phyloP scores from a whole-genome alignment of 1,139 yeast species.

The Sugiyamaella novakii region DNA sequence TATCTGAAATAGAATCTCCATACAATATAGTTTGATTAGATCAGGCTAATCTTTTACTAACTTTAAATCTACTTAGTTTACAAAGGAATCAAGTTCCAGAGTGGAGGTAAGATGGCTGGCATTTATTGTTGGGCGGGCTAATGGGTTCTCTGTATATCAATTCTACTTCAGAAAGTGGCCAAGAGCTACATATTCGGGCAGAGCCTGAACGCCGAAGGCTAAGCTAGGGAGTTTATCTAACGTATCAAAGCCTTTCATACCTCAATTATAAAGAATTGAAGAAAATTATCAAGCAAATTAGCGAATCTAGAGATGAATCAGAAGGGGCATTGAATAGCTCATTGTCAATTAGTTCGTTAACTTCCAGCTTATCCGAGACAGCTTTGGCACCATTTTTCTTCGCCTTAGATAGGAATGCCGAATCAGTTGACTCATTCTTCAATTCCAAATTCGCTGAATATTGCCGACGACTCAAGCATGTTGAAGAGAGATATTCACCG shows the following conservation, averaged over 20 bases:
- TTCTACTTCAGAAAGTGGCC: too few species aligned
- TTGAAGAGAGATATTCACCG: slow-evolving; percentile 40
- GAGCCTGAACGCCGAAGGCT: too few species aligned
- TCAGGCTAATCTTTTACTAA: slow-evolving; percentile 3
- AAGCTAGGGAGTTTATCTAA: too few species aligned
- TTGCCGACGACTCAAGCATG: slow-evolving; percentile 59
- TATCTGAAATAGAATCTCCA: neutral
- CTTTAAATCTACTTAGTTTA: slow-evolving; percentile 45
- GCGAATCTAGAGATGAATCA: slow-evolving; percentile 25
- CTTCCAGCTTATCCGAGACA: slow-evolving; percentile 22
- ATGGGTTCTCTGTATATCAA: too few species aligned
- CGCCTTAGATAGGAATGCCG: slow-evolving; percentile 78
- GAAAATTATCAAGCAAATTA: slow-evolving; percentile 67
- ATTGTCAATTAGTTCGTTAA: slow-evolving; percentile 23
- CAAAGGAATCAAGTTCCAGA: slow-evolving; percentile 89
- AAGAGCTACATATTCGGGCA: too few species aligned
- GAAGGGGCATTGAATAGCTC: neutral
- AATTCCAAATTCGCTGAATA: slow-evolving; percentile 73
- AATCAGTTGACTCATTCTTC: slow-evolving; percentile 78
- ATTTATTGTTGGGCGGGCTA: too few species aligned
- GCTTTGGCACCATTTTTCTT: slow-evolving; percentile 61
- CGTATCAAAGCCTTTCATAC: slow-evolving; percentile 53
- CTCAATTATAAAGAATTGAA: slow-evolving; percentile 86
- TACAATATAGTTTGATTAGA: neutral
- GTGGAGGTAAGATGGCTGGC: slow-evolving; percentile 71